Percentiles rank a stretch among this genome's conserved stretches.
Conservation (phyloP, 2,329 filamentous ascomycete species). For the Zymoseptoria brevis region DNA sequence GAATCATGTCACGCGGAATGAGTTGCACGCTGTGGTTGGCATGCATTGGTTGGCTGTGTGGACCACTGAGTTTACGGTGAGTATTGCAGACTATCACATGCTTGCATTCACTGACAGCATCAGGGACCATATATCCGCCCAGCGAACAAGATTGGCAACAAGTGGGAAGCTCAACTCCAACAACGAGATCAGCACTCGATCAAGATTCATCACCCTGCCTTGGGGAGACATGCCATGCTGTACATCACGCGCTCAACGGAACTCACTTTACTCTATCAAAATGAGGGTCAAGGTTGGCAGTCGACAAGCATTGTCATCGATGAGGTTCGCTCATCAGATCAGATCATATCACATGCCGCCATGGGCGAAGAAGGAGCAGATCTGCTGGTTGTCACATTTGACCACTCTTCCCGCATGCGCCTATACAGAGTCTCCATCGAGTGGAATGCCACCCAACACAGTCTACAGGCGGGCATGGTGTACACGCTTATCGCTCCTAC, state of each 20-base stretch:
- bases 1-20: constrained; percentile 54
- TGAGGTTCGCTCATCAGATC: constrained; percentile 36
- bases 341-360: constrained; percentile 72
- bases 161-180: constrained; percentile 63
- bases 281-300: constrained; percentile 61
- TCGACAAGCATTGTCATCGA: constrained; percentile 59
- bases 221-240: constrained; percentile 64
- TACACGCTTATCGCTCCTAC: constrained; percentile 23
- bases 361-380: constrained; percentile 49
- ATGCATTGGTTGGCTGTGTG: constrained; percentile 66
- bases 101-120: constrained; percentile 7
- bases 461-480: constrained; percentile 19
- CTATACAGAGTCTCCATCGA: constrained; percentile 65
- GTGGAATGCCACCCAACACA: constrained; percentile 54
- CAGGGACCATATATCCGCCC: constrained; percentile 28
- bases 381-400: constrained; percentile 59
- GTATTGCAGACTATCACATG: constrained; percentile 1
- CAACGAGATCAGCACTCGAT: constrained; percentile 50
- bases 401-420: constrained; percentile 62
- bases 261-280: constrained; percentile 69
- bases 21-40: constrained; percentile 70
- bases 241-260: constrained; percentile 67
- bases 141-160: constrained; percentile 32
- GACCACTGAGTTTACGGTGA: constrained; percentile 27
- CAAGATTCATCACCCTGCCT: constrained; percentile 65